Conservation (phyloP, 352 stramenopile genomes). For the Phytophthora parvispora region DNA sequence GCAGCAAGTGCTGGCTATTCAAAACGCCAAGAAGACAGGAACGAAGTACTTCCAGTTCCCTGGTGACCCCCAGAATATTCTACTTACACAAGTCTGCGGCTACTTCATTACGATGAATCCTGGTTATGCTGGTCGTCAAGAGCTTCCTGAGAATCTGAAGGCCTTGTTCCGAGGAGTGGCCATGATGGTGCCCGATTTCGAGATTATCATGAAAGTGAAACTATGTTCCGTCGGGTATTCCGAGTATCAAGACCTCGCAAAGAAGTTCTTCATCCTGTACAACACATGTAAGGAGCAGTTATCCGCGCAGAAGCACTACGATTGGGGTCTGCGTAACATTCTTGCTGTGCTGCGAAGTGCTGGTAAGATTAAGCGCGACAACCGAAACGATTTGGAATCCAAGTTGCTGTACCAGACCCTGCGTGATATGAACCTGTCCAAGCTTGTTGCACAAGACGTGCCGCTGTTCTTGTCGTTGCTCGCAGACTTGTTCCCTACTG, state of each 20-base stretch:
- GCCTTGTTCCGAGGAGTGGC: slow-evolving; percentile 92
- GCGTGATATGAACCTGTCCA: slow-evolving; percentile 99
- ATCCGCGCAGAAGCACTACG: slow-evolving; percentile 94
- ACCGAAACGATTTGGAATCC: slow-evolving; percentile 88
- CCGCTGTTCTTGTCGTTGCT: slow-evolving; percentile 98
- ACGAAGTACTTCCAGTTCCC: slow-evolving; percentile 98
- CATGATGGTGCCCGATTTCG: slow-evolving; percentile 95
- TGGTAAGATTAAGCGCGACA: slow-evolving; percentile 94
- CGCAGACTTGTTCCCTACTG: slow-evolving; percentile 97
- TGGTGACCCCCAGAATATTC: slow-evolving; percentile 97
- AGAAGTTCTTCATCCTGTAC: slow-evolving; percentile 95
- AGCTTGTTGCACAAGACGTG: slow-evolving; percentile 98
- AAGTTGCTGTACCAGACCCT: slow-evolving; percentile 92
- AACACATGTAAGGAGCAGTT: slow-evolving; percentile 94
- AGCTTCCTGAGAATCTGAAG: slow-evolving; percentile 99
- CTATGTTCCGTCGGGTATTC: slow-evolving; percentile 95
- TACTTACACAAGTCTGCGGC: slow-evolving; percentile 95
- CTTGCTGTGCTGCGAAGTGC: slow-evolving; percentile 90
- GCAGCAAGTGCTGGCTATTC: slow-evolving; percentile 98
- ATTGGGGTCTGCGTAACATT: slow-evolving; percentile 94
- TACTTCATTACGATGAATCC: slow-evolving; percentile 99
- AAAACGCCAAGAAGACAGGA: slow-evolving; percentile 98
- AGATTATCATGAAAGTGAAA: slow-evolving; percentile 98
- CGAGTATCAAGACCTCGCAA: slow-evolving; percentile 92
- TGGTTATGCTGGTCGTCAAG: slow-evolving; percentile 98